These are phyloP conservation scores for Mycena amicta DNA, from an alignment of 768 basidiomycete species.

Conservation along the genomic window DNA sequence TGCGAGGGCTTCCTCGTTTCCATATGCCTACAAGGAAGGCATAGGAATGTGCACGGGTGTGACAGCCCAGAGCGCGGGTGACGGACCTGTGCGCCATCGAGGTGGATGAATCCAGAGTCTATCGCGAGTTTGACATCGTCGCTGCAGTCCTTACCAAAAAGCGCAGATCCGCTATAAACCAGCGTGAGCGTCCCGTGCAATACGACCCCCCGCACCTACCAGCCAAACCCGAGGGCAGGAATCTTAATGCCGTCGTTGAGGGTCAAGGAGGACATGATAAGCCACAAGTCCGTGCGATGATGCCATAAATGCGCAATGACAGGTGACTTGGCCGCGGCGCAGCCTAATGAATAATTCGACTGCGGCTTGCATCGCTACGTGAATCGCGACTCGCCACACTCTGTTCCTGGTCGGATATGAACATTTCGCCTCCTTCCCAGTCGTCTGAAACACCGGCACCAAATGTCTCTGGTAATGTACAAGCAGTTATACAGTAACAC, in stretches of 20 bases:
- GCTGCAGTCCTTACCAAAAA: slow-evolving; percentile 46
- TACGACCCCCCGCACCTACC: too few species aligned
- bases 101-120: slow-evolving; percentile 57
- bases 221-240: slow-evolving; percentile 65
- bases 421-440: not conserved
- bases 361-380: too few species aligned
- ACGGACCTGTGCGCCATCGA: slow-evolving; percentile 66
- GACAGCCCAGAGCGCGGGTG: too few species aligned
- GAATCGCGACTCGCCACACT: too few species aligned
- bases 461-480: not conserved
- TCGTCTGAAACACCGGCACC: not conserved
- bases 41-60: too few species aligned
- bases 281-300: too few species aligned
- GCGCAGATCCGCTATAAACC: slow-evolving; percentile 64
- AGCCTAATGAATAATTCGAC: too few species aligned
- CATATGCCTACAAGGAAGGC: too few species aligned
- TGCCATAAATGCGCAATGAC: too few species aligned
- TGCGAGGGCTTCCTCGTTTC: slow-evolving; percentile 57
- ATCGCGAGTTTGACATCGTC: slow-evolving; percentile 49
- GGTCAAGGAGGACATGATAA: slow-evolving; percentile 11
- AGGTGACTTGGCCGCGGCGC: too few species aligned
- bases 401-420: too few species aligned
- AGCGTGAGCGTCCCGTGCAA: too few species aligned
- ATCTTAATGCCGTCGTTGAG: slow-evolving; percentile 58
- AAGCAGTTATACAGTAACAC: not conserved